A percentile compares a stretch with the other conserved stretches of the same genome.
phyloP scores from a whole-genome alignment of 139 green algal genomes.

The Picochlorum costavermella region DNA sequence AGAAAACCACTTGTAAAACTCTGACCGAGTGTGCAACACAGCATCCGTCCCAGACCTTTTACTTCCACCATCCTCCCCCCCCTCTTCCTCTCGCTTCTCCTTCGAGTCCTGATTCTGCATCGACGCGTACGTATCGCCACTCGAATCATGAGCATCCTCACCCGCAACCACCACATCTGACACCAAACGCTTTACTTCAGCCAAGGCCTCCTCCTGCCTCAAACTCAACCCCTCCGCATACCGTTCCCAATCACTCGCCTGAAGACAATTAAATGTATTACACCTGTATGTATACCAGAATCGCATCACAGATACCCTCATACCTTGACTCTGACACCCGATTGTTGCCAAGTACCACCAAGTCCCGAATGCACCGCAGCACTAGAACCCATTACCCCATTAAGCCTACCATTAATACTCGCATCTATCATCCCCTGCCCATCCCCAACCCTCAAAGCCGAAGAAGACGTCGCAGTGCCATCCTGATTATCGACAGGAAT shows the following conservation, averaged over 20 bases:
- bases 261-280: slow-evolving; percentile 1
- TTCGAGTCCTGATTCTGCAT: too few relatives aligned
- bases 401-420: too few relatives aligned
- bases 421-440: too few relatives aligned
- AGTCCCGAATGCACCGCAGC: too few relatives aligned
- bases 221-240: slow-evolving; percentile 12
- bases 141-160: too few relatives aligned
- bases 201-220: slow-evolving; percentile 9
- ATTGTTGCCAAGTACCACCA: too few relatives aligned
- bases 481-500: too few relatives aligned
- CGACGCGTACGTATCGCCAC: too few relatives aligned
- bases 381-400: too few relatives aligned
- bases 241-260: slow-evolving; percentile 6
- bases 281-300: background rate
- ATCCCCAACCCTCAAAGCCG: too few relatives aligned
- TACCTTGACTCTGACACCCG: background rate
- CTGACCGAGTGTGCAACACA: slow-evolving; percentile 54
- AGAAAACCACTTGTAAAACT: slow-evolving; percentile 85
- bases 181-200: slow-evolving; percentile 6
- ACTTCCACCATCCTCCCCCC: background rate
- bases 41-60: background rate
- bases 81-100: too few relatives aligned
- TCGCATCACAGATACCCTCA: background rate
- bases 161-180: background rate
- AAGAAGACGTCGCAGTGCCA: too few relatives aligned